Evolutionary conservation across 2,329 filamentous ascomycete species (phyloP).

Genomic region (Cladobotryum mycophilum): DNA sequence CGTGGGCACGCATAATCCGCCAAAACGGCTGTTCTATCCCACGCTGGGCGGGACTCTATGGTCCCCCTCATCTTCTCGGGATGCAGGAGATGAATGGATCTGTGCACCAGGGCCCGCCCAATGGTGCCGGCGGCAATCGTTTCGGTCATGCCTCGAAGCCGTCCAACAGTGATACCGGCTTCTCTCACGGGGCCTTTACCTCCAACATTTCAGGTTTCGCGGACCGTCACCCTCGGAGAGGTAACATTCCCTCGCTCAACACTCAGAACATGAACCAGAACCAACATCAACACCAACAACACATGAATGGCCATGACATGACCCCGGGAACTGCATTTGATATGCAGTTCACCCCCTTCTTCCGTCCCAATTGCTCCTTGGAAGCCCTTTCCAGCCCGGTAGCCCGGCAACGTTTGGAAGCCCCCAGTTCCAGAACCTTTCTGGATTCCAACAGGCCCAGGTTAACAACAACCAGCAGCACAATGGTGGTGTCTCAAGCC

Average conservation of each 20-base stretch:
- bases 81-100: conserved; percentile 82
- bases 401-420: conserved; percentile 85
- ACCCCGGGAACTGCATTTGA: conserved; percentile 87
- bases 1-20: conserved; percentile 51
- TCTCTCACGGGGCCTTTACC: conserved; percentile 87
- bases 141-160: conserved; percentile 74
- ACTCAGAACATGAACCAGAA: conserved; percentile 59
- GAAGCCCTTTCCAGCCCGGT: conserved; percentile 93
- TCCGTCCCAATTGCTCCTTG: conserved; percentile 87
- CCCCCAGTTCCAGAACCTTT: conserved; percentile 83
- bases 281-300: conserved; percentile 14
- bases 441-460: conserved; percentile 61
- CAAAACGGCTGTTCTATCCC: conserved; percentile 80
- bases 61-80: conserved; percentile 80
- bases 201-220: conserved; percentile 81
- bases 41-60: conserved; percentile 73
- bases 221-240: conserved; percentile 77
- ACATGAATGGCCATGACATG: conserved; percentile 58
- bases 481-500: conserved; percentile 62
- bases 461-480: conserved; percentile 48
- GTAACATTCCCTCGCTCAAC: conserved; percentile 88
- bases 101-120: conserved; percentile 36
- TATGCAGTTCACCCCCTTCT: conserved; percentile 97
- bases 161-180: conserved; percentile 77
- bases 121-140: conserved; percentile 50